Evolutionary conservation across 768 basidiomycete genomes (phyloP).

Genomic region (Podaxis carcinomalis): DNA sequence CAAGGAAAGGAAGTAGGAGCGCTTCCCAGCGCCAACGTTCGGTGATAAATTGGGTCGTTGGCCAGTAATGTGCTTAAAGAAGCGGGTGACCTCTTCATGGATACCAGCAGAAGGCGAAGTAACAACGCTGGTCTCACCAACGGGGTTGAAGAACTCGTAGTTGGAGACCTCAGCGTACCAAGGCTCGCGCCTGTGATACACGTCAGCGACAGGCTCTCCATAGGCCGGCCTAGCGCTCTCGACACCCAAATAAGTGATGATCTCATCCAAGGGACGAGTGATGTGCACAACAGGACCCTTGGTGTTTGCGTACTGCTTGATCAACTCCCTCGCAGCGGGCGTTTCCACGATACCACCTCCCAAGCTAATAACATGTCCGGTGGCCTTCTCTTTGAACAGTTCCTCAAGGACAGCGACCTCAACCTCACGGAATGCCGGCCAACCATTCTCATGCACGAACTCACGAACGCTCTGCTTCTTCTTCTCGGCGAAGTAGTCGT

Average conservation of each 20-base stretch:
- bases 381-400: conserved; percentile 54
- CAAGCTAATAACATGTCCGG: conserved; percentile 76
- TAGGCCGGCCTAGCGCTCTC: conserved; percentile 85
- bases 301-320: conserved; percentile 58
- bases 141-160: conserved; percentile 81
- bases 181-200: conserved; percentile 77
- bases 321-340: conserved; percentile 62
- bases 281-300: conserved; percentile 82
- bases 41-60: conserved; percentile 57
- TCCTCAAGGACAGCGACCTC: conserved; percentile 70
- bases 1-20: conserved; percentile 91
- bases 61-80: conserved; percentile 87
- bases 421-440: conserved; percentile 83
- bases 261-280: conserved; percentile 72
- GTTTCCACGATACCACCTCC: conserved; percentile 96
- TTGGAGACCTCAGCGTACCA: conserved; percentile 84
- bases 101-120: conserved; percentile 28
- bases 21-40: conserved; percentile 46
- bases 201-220: conserved; percentile 80
- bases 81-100: conserved; percentile 66
- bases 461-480: conserved; percentile 59
- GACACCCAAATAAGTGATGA: conserved; percentile 73
- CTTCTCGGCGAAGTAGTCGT: conserved; percentile 67
- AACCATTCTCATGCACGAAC: conserved; percentile 80
- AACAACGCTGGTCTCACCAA: conserved; percentile 28